Conservation (phyloP, 2,329 filamentous ascomycete species). For the Emergomyces orientalis region DNA sequence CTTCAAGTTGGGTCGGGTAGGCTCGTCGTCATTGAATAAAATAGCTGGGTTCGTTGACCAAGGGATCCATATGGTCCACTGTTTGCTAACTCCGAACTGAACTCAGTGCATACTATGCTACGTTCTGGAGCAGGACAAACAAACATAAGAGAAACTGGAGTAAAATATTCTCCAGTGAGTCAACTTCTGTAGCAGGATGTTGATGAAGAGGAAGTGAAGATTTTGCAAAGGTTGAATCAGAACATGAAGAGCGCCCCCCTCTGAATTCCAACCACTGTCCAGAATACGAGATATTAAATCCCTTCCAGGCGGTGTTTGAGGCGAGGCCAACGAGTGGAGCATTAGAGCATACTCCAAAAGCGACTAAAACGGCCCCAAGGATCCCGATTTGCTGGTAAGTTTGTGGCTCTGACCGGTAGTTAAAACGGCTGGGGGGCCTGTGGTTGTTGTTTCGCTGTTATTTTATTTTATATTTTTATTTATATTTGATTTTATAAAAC, state of each 20-base stretch:
- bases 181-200: background rate
- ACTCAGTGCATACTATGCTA: background rate
- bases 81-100: too few relatives aligned
- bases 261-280: background rate
- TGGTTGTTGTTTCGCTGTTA: background rate
- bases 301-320: background rate
- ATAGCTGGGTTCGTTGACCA: background rate
- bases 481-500: too few relatives aligned
- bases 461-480: background rate
- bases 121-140: background rate
- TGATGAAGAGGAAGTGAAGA: background rate
- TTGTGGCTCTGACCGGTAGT: background rate
- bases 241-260: background rate
- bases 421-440: background rate
- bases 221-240: too few relatives aligned
- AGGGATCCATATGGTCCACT: background rate
- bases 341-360: background rate
- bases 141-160: background rate
- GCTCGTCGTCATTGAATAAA: background rate
- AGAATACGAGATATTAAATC: background rate
- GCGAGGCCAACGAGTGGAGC: background rate
- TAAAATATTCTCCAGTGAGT: background rate
- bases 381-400: background rate
- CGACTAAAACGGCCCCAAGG: background rate
- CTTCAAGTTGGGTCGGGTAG: background rate